Conservation (phyloP, 2,329 filamentous ascomycete genomes). For the Monosporascus sp. region DNA sequence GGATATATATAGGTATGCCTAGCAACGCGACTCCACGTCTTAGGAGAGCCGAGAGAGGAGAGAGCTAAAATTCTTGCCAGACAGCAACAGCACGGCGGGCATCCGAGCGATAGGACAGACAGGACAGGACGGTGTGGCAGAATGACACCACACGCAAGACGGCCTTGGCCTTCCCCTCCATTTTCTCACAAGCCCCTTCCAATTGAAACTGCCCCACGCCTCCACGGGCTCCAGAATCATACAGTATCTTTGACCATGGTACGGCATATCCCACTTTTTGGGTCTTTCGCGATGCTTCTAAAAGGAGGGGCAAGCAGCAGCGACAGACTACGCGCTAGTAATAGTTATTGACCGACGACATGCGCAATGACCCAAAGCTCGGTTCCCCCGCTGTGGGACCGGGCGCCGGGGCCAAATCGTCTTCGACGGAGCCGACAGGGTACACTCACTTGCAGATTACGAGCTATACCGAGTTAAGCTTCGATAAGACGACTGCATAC, state of each 20-base stretch:
- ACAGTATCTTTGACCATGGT: neutral
- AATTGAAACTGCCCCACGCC: neutral
- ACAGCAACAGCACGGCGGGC: neutral
- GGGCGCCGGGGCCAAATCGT: neutral
- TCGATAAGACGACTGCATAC: too few species aligned
- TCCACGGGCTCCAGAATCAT: neutral
- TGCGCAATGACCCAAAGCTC: neutral
- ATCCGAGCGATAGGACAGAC: neutral
- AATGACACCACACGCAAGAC: too few species aligned
- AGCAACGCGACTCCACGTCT: too few species aligned
- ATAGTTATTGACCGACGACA: too few species aligned
- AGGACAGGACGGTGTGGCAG: too few species aligned
- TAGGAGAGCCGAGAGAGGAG: neutral
- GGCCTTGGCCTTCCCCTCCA: neutral
- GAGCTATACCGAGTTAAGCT: too few species aligned
- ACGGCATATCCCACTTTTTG: neutral
- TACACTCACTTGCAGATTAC: neutral
- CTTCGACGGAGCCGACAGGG: neutral
- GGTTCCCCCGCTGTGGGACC: neutral
- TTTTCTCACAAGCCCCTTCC: neutral
- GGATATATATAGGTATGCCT: neutral
- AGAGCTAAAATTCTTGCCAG: neutral
- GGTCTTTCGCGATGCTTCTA: neutral
- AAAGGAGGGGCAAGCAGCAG: neutral
- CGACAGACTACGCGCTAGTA: neutral